Evolutionary conservation across 306 rosid genomes (phyloP), one percentile per base, ranked within the genome.

Genomic region (Citrullus mucosospermus): DNA sequence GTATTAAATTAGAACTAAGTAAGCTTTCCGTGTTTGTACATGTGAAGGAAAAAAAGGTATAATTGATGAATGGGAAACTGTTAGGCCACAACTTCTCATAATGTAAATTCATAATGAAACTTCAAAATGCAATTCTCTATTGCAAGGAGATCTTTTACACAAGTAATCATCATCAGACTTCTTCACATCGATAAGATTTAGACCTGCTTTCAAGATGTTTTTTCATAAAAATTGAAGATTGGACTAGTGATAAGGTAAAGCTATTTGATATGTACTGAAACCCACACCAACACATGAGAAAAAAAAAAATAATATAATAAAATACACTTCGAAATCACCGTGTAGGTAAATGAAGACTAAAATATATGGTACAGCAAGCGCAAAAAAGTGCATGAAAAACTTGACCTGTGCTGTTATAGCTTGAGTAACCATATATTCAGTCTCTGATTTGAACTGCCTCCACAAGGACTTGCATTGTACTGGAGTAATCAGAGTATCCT

Each of bases 391-490:
- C n/a, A 69, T 18, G 12, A 16, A 63, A 78, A 46, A 78, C 1
- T 32, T 22, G 81, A 88, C 98, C 92, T 92, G 98, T 70, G 96
- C 97, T 0, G 96, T 78, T 86, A 94, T 85, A 76, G 98, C 98
- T 80, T 92, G 98, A 28, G 96, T 76, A 78, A 94, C 84, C 51
- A 84, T 77, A 81, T 90, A 92, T 85, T 90, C 96, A 0, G 96
- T 94, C 83, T 90, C 98, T 43, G 88, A 75, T 79, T 81, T 93
- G 85, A 94, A 90, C 78, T 88, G 97, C 83, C 96, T 88, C 98
- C 98, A 94, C 88, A 94, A 80, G 74, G 92, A 86, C 80, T 91
- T 94, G 89, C 98, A 92, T 60, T 87, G 97, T 66, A 88, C 92
- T 25, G 98, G 98, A 50, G 92, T 80, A 70, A 94, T 84, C 76